Percentiles rank a stretch among this genome's conserved stretches.
phyloP scores from a whole-genome alignment of 805 yeast species.

The Metschnikowia kofuensis region DNA sequence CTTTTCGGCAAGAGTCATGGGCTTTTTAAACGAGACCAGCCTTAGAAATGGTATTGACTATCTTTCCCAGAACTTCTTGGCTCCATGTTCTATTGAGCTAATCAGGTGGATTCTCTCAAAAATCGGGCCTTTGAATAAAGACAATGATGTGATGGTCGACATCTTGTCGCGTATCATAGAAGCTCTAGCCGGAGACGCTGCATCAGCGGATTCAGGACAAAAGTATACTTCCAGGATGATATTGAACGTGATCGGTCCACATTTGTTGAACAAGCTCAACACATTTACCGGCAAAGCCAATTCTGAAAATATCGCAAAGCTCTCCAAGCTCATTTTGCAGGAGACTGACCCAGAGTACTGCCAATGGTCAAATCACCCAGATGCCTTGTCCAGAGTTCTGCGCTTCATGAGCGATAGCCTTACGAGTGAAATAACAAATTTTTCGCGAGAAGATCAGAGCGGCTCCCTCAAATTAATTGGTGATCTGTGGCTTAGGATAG shows the following conservation, averaged over 20 bases:
- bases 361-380: not conserved
- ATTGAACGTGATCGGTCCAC: slow-evolving; percentile 14
- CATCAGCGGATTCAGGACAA: slow-evolving; percentile 7
- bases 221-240: slow-evolving; percentile 14
- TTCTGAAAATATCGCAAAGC: slow-evolving; percentile 5
- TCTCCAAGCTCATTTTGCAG: slow-evolving; percentile 4
- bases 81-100: slow-evolving; percentile 46
- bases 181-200: slow-evolving; percentile 10
- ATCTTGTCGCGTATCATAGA: slow-evolving; percentile 14
- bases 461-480: not conserved
- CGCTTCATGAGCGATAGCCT: not conserved
- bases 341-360: slow-evolving; percentile 11
- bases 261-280: slow-evolving; percentile 5
- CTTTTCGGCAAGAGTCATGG: slow-evolving; percentile 54
- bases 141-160: slow-evolving; percentile 12
- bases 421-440: slow-evolving; percentile 5
- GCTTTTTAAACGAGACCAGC: slow-evolving; percentile 54
- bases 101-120: slow-evolving; percentile 28
- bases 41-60: slow-evolving; percentile 81
- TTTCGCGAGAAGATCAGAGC: not conserved
- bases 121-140: slow-evolving; percentile 15
- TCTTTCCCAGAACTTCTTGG: slow-evolving; percentile 74
- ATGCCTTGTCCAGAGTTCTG: not conserved
- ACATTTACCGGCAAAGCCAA: not conserved
- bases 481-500: slow-evolving; percentile 10